Evolutionary conservation across 1,284 basidiomycete genomes (phyloP).

Genomic region (Phylloporus sp.): DNA sequence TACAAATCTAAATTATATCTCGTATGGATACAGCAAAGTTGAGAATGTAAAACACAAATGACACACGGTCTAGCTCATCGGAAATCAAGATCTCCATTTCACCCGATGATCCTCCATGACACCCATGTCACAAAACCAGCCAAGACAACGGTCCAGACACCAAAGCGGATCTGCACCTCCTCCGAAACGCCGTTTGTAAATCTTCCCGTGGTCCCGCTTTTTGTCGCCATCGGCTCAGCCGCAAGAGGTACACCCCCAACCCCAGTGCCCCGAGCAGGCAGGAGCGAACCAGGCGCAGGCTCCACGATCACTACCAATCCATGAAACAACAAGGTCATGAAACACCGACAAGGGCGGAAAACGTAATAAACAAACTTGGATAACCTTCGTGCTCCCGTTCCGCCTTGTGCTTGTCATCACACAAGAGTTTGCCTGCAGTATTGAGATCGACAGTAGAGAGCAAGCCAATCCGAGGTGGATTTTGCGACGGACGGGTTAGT

Average conservation of each 20-base stretch:
- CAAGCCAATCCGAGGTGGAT: slow-evolving; percentile 75
- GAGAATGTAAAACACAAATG: background rate
- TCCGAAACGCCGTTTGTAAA: slow-evolving; percentile 28
- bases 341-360: background rate
- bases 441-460: slow-evolving; percentile 69
- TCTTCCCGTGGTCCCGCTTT: slow-evolving; percentile 8
- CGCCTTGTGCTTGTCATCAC: slow-evolving; percentile 34
- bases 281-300: slow-evolving; percentile 34
- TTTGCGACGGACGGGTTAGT: slow-evolving; percentile 65
- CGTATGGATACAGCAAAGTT: slow-evolving; percentile 3
- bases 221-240: slow-evolving; percentile 22
- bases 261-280: slow-evolving; percentile 30
- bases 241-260: slow-evolving; percentile 41
- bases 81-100: slow-evolving; percentile 6
- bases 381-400: slow-evolving; percentile 31
- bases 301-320: slow-evolving; percentile 33
- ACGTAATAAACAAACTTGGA: slow-evolving; percentile 28
- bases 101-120: slow-evolving; percentile 26
- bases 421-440: slow-evolving; percentile 42
- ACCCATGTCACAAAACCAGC: slow-evolving; percentile 25
- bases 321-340: no score
- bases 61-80: background rate
- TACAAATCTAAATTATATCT: slow-evolving; percentile 25
- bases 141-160: slow-evolving; percentile 24
- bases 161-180: slow-evolving; percentile 13